Evolutionary conservation across 1,139 yeast genomes (phyloP), one percentile per base, ranked within the genome.

Genomic region (Yamadazyma siamensis): DNA sequence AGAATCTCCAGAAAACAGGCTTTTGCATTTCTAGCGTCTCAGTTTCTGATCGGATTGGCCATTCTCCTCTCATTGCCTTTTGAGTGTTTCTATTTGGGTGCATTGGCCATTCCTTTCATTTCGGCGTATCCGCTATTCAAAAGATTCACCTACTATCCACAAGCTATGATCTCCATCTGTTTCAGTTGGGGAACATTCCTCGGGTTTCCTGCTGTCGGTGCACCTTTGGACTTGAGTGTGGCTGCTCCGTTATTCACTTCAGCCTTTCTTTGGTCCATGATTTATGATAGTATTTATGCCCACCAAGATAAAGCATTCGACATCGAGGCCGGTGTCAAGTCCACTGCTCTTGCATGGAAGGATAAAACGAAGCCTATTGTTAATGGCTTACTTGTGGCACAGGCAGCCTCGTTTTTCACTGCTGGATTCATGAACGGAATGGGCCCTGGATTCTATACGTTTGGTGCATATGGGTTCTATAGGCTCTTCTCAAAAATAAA

Each of bases 281-380:
- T 83, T 31, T 94, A 94, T 56, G 99, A 94, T 56, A 86, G 97
- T 3, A 78, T 94, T 25, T 94, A 94, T 55, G 98, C 98, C 1
- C 99, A 94, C 55, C 99, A 94, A 61, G 98, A 94, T 57, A 94
- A 94, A 61, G 62, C 59, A 36, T 94, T 82, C 49, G 99, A 94
- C 56, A 61, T 83, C 32, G 65, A 72, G 33, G 97, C 95, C 0
- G 97, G 97, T 6, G 83, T 94, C 44, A 88, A 89, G 56, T 86
- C 96, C 2, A 87, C 97, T 1, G 98, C 98, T 4, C 71, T 91
- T 46, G 87, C 82, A 4, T 91, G 98, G 97, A 94, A 94, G 3
- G 75, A 73, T 13, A 71, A 75, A 20, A 75, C 95, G 1, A 87
- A 82, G 50, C 73, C 79, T 4, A 76, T 88, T 28, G 62, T 86